phyloP scores from a whole-genome alignment of 2,329 filamentous ascomycete genomes.

The Teratosphaeria epicoccoides region DNA sequence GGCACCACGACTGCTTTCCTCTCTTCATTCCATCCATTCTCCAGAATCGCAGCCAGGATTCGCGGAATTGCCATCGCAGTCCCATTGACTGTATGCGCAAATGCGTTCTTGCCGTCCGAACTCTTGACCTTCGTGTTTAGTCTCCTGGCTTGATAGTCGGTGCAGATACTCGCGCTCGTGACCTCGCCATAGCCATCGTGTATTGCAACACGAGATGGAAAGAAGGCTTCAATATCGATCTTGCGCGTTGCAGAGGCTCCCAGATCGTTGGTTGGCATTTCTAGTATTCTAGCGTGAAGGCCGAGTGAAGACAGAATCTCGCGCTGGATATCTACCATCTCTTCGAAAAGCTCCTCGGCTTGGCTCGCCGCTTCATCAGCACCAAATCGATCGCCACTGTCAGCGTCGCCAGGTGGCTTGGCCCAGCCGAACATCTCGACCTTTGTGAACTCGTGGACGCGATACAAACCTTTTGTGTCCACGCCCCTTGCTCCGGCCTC shows the following conservation, averaged over 20 bases:
- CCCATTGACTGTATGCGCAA: conserved; percentile 86
- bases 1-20: conserved; percentile 61
- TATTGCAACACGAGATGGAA: conserved; percentile 62
- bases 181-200: conserved; percentile 84
- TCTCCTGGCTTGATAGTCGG: conserved; percentile 83
- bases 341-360: conserved; percentile 57
- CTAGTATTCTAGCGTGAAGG: conserved; percentile 76
- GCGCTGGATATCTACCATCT: conserved; percentile 78
- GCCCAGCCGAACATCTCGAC: conserved; percentile 97
- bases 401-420: conserved; percentile 38
- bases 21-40: conserved; percentile 77
- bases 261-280: conserved; percentile 83
- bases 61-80: conserved; percentile 86
- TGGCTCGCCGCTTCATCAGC: conserved; percentile 10
- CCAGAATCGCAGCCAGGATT: conserved; percentile 76
- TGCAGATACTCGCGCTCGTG: conserved; percentile 81
- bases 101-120: conserved; percentile 46
- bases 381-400: conserved; percentile 16
- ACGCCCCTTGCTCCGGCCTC: conserved; percentile 85
- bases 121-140: conserved; percentile 63
- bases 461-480: conserved; percentile 88
- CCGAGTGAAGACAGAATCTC: conserved; percentile 69
- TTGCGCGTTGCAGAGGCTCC: conserved; percentile 82
- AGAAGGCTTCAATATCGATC: conserved; percentile 86
- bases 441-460: conserved; percentile 97